Evolutionary conservation across 371 early-diverging fungal species (phyloP), one percentile per base, ranked within the genome.

Genomic region (Mortierella sp.): DNA sequence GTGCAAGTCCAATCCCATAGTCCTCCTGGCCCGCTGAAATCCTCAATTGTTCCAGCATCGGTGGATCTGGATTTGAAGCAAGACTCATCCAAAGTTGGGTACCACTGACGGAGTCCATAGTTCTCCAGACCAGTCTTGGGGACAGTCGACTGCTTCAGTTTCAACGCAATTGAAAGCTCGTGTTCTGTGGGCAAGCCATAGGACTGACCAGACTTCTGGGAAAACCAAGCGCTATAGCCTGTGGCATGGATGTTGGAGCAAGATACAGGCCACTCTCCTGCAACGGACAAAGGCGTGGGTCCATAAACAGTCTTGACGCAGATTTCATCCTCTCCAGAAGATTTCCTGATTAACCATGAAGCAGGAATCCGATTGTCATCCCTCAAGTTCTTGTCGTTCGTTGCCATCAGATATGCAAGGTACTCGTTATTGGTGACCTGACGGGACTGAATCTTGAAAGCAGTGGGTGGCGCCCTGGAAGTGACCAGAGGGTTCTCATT

Each of bases 1-100:
- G 95, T 94, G 0, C 85, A 53, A 5, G 97, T 96, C 95, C 93
- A 94, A 68, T 96, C 97, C 96, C 96, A 97, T 3, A 75, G 43
- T 21, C 72, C 76, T 28, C 92, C 92, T 57, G 89, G 90, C 2
- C 94, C 95, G 63, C 60, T 89, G 86, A 21, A 91, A 55, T 19
- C 81, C 67, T 3, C 83, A 72, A 67, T 84, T 81, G 63, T 76
- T 74, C 8, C 84, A 40, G 63, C 1, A 3, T 7, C 38, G 11
- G 13, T n/a, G 4, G n/a, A 32, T 38, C 8, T 4, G 32, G 19
- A 21, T 21, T n/a, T 13, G 15, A 40, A 78, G n/a, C 79, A 71
- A 1, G 73, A 74, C 4, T 68, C 55, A 7, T 71, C 69, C 52
- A 70, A 32, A 15, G 64, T 80, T 10, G 94, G 94, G 32, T 87